Conservation (phyloP, 2,329 filamentous ascomycete species). For the Colletotrichum cordylinicola region DNA sequence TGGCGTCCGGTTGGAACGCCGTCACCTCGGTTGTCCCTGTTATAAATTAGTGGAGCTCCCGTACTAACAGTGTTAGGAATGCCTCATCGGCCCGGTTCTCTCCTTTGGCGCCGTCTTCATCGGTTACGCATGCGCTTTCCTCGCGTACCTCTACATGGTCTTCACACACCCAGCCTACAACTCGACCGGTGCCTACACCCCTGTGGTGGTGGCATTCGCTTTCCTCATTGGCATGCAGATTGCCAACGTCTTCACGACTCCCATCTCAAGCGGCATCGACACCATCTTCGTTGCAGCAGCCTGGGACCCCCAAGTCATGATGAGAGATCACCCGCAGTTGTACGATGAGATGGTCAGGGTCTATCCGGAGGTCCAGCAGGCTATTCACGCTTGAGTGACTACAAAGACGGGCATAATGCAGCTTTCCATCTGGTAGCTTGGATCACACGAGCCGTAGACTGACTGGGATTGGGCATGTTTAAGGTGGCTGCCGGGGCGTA, state of each 20-base stretch:
- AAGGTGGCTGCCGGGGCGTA: rapidly evolving
- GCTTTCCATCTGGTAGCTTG: rapidly evolving
- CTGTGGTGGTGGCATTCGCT: conserved; percentile 81
- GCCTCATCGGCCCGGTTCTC: conserved; percentile 76
- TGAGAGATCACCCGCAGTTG: conserved; percentile 80
- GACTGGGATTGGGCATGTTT: neutral
- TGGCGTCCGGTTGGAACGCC: no score
- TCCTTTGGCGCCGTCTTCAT: conserved; percentile 85
- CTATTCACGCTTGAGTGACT: conserved; percentile 65
- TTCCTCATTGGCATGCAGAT: conserved; percentile 93
- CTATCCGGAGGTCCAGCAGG: conserved; percentile 83
- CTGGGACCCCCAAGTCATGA: conserved; percentile 76
- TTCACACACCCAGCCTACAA: conserved; percentile 87
- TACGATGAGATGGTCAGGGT: conserved; percentile 80
- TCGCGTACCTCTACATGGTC: conserved; percentile 86
- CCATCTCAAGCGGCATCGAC: conserved; percentile 86
- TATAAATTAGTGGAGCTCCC: rapidly evolving
- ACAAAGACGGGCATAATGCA: neutral
- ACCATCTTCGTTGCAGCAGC: conserved; percentile 86
- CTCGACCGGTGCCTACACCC: conserved; percentile 68
- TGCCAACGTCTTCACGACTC: conserved; percentile 87
- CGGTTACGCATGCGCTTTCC: conserved; percentile 79
- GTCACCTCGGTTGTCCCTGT: neutral
- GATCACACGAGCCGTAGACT: rapidly evolving
- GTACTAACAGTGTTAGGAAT: conserved; percentile 56